phyloP scores from a whole-genome alignment of 129 eudicot species.

The Pseudognaphalium luteoalbum region DNA sequence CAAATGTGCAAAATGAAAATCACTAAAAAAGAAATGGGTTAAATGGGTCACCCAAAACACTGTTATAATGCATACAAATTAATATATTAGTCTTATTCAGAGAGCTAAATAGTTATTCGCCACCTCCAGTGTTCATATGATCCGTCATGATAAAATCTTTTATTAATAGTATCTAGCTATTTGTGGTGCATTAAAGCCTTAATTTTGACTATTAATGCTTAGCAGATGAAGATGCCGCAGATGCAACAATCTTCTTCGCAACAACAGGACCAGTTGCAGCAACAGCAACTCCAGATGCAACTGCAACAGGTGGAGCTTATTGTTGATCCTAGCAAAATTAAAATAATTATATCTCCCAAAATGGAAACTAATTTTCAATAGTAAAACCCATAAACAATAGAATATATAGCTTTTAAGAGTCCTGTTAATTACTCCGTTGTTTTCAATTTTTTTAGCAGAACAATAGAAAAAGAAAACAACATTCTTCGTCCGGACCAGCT shows the following conservation, averaged over 20 bases:
- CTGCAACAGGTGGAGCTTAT: conserved; percentile 54
- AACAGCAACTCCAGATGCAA: conserved; percentile 72
- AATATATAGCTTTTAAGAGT: not conserved
- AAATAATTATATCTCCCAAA: conserved; percentile 4
- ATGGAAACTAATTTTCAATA: not conserved
- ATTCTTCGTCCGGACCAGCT: conserved; percentile 96
- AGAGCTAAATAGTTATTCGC: not conserved
- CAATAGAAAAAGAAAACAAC: conserved; percentile 88
- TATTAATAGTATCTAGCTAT: conserved; percentile 5
- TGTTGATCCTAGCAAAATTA: conserved; percentile 2
- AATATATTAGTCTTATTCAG: not conserved
- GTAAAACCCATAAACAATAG: not conserved
- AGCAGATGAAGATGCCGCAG: conserved; percentile 84
- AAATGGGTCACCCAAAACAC: not conserved
- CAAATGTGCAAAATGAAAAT: not conserved
- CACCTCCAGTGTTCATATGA: conserved; percentile 13
- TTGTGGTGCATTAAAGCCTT: conserved; percentile 12
- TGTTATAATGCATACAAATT: conserved; percentile 7
- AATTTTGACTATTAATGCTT: conserved; percentile 10
- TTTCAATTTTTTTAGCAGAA: conserved; percentile 45
- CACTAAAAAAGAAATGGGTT: not conserved
- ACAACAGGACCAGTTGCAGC: conserved; percentile 75
- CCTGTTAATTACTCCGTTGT: conserved; percentile 10
- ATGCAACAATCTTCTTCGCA: conserved; percentile 86
- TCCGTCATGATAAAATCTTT: not conserved